Base-by-base conservation (phyloP, 2,329 filamentous ascomycete genomes). In the Pezicula neosporulosa region DNA sequence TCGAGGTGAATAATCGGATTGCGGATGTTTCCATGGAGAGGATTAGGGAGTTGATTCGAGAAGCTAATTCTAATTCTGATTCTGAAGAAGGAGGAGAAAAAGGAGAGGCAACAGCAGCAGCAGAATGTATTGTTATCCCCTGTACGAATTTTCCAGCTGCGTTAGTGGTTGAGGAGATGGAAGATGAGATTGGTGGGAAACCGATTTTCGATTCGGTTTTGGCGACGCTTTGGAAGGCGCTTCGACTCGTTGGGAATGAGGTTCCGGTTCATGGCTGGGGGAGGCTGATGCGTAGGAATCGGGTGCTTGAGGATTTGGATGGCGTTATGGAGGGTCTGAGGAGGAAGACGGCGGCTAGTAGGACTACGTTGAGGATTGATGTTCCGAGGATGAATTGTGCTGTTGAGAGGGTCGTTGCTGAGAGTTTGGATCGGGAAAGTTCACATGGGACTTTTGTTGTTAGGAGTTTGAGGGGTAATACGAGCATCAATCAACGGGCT, bases 71-170 rank as follows among this genome's bases (percentile, higher is more conserved):
- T 48, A 38, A 27, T n/a, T n/a, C n/a, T n/a, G n/a, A n/a, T n/a
- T n/a, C n/a, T n/a, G n/a, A n/a, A n/a, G n/a, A n/a, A n/a, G n/a
- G n/a, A n/a, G n/a, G n/a, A n/a, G n/a, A n/a, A n/a, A n/a, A n/a
- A n/a, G n/a, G n/a, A n/a, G n/a, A n/a, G n/a, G n/a, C n/a, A n/a
- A n/a, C n/a, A n/a, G n/a, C n/a, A n/a, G n/a, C n/a, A n/a, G 46
- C 46, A 12, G 46, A 48, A 39, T 48, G 46, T 30, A 48, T 48
- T n/a, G 46, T 48, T 9, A 28, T 48, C 3, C 46, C 46, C n/a
- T 48, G 46, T 19, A 48, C 46, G 8, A 48, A 48, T 28, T 48
- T 48, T n/a, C 46, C 46, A 1, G 46, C 36, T 12, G 46, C n/a
- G 18, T 16, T 42, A 24, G 27, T 48, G 15, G 46, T 48, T 28